phyloP scores from a whole-genome alignment of 129 eudicot genomes.

The Flaveria bidentis region DNA sequence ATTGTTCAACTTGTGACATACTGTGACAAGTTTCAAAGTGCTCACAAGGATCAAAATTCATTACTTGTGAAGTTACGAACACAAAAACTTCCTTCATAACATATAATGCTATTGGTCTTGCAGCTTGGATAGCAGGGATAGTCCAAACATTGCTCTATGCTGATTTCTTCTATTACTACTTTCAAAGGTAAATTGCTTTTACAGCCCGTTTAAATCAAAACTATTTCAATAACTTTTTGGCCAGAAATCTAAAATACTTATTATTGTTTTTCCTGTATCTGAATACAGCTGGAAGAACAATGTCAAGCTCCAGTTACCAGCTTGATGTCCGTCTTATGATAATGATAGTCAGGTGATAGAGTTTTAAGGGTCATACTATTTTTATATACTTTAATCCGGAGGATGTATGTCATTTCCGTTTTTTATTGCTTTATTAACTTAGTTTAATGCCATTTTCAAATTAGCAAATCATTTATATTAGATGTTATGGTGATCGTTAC shows the following conservation, averaged over 20 bases:
- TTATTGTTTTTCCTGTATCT: background rate
- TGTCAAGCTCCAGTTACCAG: conserved; percentile 86
- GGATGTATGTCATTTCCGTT: conserved; percentile 23
- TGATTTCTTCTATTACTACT: conserved; percentile 98
- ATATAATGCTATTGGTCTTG: conserved; percentile 29
- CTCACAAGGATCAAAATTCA: background rate
- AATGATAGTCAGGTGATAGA: conserved; percentile 37
- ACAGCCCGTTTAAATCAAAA: background rate
- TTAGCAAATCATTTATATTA: conserved; percentile 10
- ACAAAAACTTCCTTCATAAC: conserved; percentile 4
- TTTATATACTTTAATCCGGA: conserved; percentile 21
- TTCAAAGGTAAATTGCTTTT: conserved; percentile 64
- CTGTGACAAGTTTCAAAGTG: background rate
- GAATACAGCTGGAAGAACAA: conserved; percentile 94
- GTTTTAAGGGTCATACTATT: conserved; percentile 30
- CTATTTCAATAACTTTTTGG: background rate
- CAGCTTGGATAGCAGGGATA: conserved; percentile 95
- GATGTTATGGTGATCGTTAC: conserved; percentile 17
- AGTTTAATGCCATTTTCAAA: conserved; percentile 12
- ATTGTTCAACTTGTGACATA: background rate
- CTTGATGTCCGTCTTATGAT: conserved; percentile 52
- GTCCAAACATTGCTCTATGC: conserved; percentile 92
- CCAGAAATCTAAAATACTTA: conserved; percentile 9
- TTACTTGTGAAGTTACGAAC: background rate
- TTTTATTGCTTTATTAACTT: conserved; percentile 17